A percentile compares a stretch with the other conserved stretches of the same genome.
Conservation (phyloP, 2,329 filamentous ascomycete genomes). For the Epichloe gansuensis region DNA sequence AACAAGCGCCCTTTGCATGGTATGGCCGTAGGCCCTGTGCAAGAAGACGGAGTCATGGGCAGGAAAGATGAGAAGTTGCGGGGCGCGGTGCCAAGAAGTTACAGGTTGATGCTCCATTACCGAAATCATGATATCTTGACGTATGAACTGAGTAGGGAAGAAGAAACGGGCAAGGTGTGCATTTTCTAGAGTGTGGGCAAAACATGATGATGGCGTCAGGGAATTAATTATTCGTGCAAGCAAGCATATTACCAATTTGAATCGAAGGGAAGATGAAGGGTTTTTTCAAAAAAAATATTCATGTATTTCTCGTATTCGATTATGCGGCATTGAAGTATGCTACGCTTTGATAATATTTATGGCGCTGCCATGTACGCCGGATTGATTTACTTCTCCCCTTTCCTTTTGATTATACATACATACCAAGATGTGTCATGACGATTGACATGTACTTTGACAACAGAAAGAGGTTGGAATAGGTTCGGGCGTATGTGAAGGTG, state of each 20-base stretch:
- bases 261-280: neutral
- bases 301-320: neutral
- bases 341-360: neutral
- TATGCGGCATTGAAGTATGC: neutral
- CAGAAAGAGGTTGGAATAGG: too few relatives aligned
- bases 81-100: slow-evolving; percentile 32
- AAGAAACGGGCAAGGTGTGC: slow-evolving; percentile 23
- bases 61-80: slow-evolving; percentile 12
- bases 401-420: too few relatives aligned
- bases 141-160: slow-evolving; percentile 49
- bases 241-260: neutral
- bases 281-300: too few relatives aligned
- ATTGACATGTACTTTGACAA: neutral
- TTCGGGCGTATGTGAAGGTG: too few relatives aligned
- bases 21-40: slow-evolving; percentile 54
- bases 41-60: slow-evolving; percentile 24
- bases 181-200: slow-evolving; percentile 17
- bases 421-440: neutral
- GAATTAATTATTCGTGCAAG: neutral
- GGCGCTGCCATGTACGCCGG: neutral
- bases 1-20: slow-evolving; percentile 48
- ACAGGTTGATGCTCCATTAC: slow-evolving; percentile 61
- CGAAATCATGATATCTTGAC: slow-evolving; percentile 56
- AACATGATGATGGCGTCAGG: neutral
- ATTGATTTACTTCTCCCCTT: neutral